A percentile compares a stretch with the other conserved stretches of the same genome.
These are phyloP conservation scores for Sclerotinia borealis DNA, from an alignment of 2,329 filamentous ascomycete genomes.

Conservation along the genomic window DNA sequence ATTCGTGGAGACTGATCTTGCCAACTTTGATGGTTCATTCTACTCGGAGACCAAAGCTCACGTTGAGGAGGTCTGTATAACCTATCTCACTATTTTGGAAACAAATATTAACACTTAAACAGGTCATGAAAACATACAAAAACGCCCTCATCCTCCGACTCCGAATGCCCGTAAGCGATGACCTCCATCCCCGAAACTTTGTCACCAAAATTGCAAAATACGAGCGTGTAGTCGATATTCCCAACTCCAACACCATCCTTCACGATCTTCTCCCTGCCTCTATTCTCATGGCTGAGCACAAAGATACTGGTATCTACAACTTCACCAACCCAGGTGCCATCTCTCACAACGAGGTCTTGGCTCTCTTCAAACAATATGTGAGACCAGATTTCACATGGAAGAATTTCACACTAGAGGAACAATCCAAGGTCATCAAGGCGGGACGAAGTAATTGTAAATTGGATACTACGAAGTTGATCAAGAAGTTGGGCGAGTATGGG, in stretches of 20 bases:
- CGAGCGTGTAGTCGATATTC: constrained; percentile 59
- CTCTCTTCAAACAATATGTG: constrained; percentile 57
- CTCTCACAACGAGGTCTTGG: constrained; percentile 63
- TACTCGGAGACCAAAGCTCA: constrained; percentile 62
- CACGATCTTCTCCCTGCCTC: constrained; percentile 57
- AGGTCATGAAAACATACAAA: constrained; percentile 56
- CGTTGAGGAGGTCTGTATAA: constrained; percentile 51
- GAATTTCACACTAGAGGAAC: constrained; percentile 62
- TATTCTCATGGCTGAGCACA: constrained; percentile 53
- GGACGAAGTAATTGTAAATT: constrained; percentile 61
- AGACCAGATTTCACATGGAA: constrained; percentile 55
- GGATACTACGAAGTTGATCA: constrained; percentile 55
- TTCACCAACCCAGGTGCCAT: constrained; percentile 66
- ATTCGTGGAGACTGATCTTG: constrained; percentile 54
- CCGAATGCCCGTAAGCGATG: constrained; percentile 64
- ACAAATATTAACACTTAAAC: constrained; percentile 14
- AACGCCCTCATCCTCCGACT: constrained; percentile 59
- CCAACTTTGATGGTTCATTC: constrained; percentile 63
- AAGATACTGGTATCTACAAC: constrained; percentile 60
- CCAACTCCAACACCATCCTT: constrained; percentile 63
- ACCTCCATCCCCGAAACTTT: constrained; percentile 60
- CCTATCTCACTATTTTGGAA: neutral
- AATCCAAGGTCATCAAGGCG: constrained; percentile 61
- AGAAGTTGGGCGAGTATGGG: constrained; percentile 53
- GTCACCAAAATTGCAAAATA: constrained; percentile 64